A percentile compares a stretch with the other conserved stretches of the same genome.
Conservation (phyloP, 2,329 filamentous ascomycete species). For the Zymoseptoria brevis region DNA sequence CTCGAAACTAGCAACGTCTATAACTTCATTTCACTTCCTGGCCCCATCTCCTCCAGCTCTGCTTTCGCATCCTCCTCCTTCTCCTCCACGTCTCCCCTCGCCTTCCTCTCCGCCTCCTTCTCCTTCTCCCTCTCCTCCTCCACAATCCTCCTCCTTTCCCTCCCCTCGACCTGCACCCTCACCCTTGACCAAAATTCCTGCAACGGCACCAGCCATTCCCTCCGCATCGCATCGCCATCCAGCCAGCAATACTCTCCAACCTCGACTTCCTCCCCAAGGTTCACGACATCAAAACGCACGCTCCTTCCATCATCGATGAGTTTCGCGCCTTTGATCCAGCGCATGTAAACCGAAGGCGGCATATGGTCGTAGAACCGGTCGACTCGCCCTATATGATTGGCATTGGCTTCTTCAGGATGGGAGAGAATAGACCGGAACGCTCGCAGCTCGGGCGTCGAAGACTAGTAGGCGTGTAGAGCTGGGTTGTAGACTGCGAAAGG, state of each 20-base stretch:
- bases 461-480: not conserved
- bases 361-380: not conserved
- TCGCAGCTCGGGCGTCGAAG: not conserved
- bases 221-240: not conserved
- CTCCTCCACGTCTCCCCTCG: not conserved
- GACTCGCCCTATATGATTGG: not conserved
- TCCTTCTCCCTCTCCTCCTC: not conserved
- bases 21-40: not conserved
- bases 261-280: not conserved
- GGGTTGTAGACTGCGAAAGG: not conserved
- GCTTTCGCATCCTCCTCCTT: not conserved
- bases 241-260: not conserved
- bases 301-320: not conserved
- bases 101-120: not conserved
- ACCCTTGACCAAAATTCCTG: not conserved
- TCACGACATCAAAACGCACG: not conserved
- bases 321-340: not conserved
- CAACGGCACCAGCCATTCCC: not conserved
- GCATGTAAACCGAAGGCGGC: not conserved
- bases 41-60: not conserved
- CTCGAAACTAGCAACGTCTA: not conserved
- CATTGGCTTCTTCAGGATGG: not conserved
- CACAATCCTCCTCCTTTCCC: not conserved
- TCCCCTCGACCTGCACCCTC: not conserved
- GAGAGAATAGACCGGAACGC: not conserved